phyloP scores from a whole-genome alignment of 129 eudicot species.

The Artemisia argyi region DNA sequence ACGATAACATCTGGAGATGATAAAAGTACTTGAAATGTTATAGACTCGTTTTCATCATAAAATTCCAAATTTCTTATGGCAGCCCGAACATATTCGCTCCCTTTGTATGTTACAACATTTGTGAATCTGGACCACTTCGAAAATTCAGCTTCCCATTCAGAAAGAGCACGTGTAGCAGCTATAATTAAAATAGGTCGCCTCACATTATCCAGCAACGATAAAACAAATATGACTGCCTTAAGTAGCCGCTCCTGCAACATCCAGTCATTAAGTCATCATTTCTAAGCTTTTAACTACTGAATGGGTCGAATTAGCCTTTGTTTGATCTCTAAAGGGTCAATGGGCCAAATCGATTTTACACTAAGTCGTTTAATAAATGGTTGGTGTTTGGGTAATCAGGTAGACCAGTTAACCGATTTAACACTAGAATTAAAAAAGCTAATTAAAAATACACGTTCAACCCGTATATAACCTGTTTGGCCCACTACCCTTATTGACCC shows the following conservation, averaged over 20 bases:
- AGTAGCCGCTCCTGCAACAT: slow-evolving; percentile 37
- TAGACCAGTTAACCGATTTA: no score
- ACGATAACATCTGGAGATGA: slow-evolving; percentile 33
- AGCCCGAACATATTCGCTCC: slow-evolving; percentile 31
- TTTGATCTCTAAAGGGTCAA: background rate
- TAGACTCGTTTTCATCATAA: slow-evolving; percentile 33
- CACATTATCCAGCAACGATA: slow-evolving; percentile 27
- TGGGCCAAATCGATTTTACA: background rate
- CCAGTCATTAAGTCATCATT: background rate
- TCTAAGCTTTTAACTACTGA: background rate
- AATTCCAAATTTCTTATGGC: slow-evolving; percentile 35
- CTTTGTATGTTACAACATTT: slow-evolving; percentile 40
- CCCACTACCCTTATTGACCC: no score
- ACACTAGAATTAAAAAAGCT: background rate
- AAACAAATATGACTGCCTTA: slow-evolving; percentile 37
- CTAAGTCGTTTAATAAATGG: background rate
- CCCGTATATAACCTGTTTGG: no score
- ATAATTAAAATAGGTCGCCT: slow-evolving; percentile 37
- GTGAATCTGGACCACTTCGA: slow-evolving; percentile 32
- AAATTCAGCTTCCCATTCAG: slow-evolving; percentile 47
- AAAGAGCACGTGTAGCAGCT: slow-evolving; percentile 28
- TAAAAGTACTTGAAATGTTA: slow-evolving; percentile 45
- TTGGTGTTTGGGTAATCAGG: no score
- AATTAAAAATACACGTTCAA: background rate
- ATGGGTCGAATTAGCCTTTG: background rate